A percentile compares a stretch with the other conserved stretches of the same genome.
Evolutionary conservation across 495 filamentous ascomycete species (phyloP).

Genomic region (Filosporella fistucella): DNA sequence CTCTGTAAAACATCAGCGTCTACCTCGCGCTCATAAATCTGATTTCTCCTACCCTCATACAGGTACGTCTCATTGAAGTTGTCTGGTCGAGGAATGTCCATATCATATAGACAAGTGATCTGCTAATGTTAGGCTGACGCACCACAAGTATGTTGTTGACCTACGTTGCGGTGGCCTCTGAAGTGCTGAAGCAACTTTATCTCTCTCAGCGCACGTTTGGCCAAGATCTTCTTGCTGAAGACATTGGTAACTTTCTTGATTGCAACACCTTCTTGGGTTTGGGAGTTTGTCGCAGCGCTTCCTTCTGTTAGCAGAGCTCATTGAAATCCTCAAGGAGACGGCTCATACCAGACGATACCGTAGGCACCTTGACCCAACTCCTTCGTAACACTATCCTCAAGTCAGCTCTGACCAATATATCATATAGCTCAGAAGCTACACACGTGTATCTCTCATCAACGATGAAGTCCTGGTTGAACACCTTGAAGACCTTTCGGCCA

Average conservation of each 20-base stretch:
- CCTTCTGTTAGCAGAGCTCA: constrained; percentile 12
- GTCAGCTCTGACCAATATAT: no score
- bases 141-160: constrained; percentile 11
- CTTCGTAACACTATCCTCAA: no score
- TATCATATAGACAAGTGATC: constrained; percentile 99
- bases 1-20: constrained; percentile 49
- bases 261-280: constrained; percentile 92
- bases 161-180: constrained; percentile 65
- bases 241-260: constrained; percentile 99
- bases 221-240: constrained; percentile 99
- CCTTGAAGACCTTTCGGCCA: constrained; percentile 67
- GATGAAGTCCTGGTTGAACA: constrained; percentile 99
- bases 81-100: constrained; percentile 97
- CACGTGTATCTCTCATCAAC: constrained; percentile 96
- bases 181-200: constrained; percentile 99
- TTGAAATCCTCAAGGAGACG: background rate
- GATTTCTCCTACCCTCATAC: constrained; percentile 72
- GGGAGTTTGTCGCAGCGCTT: constrained; percentile 87
- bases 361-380: constrained; percentile 97
- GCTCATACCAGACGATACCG: constrained; percentile 90
- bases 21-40: background rate
- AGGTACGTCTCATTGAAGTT: constrained; percentile 99
- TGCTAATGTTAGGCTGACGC: constrained; percentile 35
- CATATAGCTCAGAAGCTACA: no score
- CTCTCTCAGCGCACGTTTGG: constrained; percentile 94